Evolutionary conservation across 352 stramenopile genomes (phyloP).

Genomic region (Peronosclerospora sorghi): DNA sequence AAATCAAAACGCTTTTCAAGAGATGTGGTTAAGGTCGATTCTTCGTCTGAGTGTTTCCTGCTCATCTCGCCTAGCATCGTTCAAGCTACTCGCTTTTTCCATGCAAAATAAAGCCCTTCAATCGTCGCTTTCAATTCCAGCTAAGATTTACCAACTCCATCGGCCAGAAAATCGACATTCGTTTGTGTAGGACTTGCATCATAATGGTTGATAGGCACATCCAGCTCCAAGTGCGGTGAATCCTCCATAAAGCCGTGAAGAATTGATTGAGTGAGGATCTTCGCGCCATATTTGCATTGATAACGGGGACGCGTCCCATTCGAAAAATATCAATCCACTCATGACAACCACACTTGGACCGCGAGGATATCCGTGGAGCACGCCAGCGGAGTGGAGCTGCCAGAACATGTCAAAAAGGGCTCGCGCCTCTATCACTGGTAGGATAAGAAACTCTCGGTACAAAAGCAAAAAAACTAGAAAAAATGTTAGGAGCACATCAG

Average conservation of each 20-base stretch:
- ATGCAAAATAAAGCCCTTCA: no score
- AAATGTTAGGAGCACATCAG: no score
- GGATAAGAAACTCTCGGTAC: no score
- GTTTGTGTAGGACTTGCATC: slow-evolving; percentile 9
- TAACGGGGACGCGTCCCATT: slow-evolving; percentile 13
- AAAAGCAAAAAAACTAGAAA: no score
- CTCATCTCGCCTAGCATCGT: no score
- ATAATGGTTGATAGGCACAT: slow-evolving; percentile 12
- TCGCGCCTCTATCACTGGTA: slow-evolving; percentile 14
- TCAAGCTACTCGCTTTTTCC: no score
- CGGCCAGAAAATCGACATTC: slow-evolving; percentile 14
- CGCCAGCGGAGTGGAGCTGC: slow-evolving; percentile 13
- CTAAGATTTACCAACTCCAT: slow-evolving; percentile 1
- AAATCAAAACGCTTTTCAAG: no score
- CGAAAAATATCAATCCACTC: slow-evolving; percentile 22
- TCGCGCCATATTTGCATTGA: slow-evolving; percentile 16
- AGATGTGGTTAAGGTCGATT: no score
- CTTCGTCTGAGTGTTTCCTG: no score
- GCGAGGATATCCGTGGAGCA: slow-evolving; percentile 25
- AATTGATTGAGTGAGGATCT: slow-evolving; percentile 21
- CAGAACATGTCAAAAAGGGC: slow-evolving; percentile 17
- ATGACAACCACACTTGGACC: slow-evolving; percentile 22
- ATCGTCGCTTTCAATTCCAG: not conserved
- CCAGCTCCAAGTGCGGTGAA: slow-evolving; percentile 4
- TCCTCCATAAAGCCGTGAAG: slow-evolving; percentile 4